A percentile compares a stretch with the other conserved stretches of the same genome.
Conservation (phyloP, 306 rosid genomes). For the Gleditsia sinensis region DNA sequence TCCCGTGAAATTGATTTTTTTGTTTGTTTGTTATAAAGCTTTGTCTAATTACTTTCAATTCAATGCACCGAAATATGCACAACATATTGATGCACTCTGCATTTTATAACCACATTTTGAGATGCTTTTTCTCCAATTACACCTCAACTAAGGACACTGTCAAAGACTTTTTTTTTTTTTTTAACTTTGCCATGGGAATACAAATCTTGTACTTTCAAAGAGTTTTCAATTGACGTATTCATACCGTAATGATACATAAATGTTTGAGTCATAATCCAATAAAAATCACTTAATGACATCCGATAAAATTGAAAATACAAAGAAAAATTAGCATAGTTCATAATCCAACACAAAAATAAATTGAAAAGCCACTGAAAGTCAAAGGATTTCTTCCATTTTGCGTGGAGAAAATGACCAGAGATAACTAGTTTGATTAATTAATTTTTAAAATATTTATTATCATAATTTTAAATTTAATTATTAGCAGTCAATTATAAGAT, state of each 20-base stretch:
- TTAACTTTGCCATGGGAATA: not conserved
- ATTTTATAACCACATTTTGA: constrained; percentile 7
- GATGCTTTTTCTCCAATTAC: not conserved
- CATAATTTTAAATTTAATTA: no score
- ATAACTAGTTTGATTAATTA: no score
- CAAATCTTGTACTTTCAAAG: not conserved
- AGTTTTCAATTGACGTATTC: not conserved
- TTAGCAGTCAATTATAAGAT: no score
- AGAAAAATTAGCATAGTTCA: no score
- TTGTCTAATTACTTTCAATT: not conserved
- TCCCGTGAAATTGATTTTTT: not conserved
- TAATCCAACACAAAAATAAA: no score
- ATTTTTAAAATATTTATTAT: no score
- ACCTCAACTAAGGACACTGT: not conserved
- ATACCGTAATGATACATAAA: not conserved
- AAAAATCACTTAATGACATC: no score
- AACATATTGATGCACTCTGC: no score
- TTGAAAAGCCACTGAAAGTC: not conserved
- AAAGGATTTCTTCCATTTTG: not conserved
- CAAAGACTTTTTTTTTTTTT: no score
- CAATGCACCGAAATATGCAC: not conserved
- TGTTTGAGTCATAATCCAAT: not conserved
- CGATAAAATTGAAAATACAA: no score
- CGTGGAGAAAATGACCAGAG: not conserved
- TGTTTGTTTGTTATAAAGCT: not conserved